phyloP scores from a whole-genome alignment of 164 flowering plant genomes.

The Taxillus chinensis region DNA sequence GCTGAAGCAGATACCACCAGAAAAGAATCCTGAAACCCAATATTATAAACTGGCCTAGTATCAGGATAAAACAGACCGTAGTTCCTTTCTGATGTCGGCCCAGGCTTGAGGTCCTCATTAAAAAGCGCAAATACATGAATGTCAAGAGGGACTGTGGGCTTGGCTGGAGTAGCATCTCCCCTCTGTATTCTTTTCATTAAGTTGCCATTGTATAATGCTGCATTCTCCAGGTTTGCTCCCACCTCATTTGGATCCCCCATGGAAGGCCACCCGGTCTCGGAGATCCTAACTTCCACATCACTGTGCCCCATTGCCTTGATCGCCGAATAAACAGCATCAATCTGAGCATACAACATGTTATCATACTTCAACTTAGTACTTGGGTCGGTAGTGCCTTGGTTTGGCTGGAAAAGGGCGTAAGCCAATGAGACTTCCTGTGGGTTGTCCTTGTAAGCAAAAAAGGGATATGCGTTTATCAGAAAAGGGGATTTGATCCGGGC shows the following conservation, averaged over 20 bases:
- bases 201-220: slow-evolving; percentile 67
- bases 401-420: slow-evolving; percentile 65
- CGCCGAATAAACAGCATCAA: slow-evolving; percentile 85
- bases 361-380: slow-evolving; percentile 63
- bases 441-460: slow-evolving; percentile 67
- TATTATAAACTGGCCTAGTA: slow-evolving; percentile 61
- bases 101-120: slow-evolving; percentile 85
- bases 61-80: slow-evolving; percentile 82
- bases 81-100: slow-evolving; percentile 87
- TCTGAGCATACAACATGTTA: slow-evolving; percentile 90
- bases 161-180: slow-evolving; percentile 72
- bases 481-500: slow-evolving; percentile 60
- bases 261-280: slow-evolving; percentile 99
- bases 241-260: slow-evolving; percentile 68
- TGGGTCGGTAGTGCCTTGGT: slow-evolving; percentile 42
- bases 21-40: slow-evolving; percentile 55
- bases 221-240: slow-evolving; percentile 77
- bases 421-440: slow-evolving; percentile 40
- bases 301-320: slow-evolving; percentile 70
- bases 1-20: slow-evolving; percentile 29
- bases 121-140: slow-evolving; percentile 80
- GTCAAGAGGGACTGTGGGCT: slow-evolving; percentile 55
- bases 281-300: slow-evolving; percentile 58
- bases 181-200: slow-evolving; percentile 37
- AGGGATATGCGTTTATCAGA: slow-evolving; percentile 84